Evolutionary conservation across 805 yeast genomes (phyloP), one percentile per base, ranked within the genome.

Genomic region (Kurtzmaniella fragi): DNA sequence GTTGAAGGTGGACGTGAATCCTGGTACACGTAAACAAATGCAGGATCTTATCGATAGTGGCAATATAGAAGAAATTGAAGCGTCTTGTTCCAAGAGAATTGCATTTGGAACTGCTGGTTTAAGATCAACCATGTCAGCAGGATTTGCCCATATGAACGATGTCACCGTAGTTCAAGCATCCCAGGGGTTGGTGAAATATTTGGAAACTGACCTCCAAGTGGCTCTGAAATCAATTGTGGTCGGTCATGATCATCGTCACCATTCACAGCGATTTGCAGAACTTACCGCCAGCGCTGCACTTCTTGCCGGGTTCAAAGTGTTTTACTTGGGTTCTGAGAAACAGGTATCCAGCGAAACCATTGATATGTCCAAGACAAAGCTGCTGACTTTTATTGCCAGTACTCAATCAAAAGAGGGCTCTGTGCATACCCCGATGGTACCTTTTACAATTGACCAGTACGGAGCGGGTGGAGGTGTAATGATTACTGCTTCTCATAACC

Each of bases 31-130:
- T 34, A 44, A 64, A 4, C 84, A 86, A 54, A 79, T 87, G 29
- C 43, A 53, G 14, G 49, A 56, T 1, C 67, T 86, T 5, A 67
- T 70, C 11, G 52, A 54, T 1, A 42, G 46, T 0, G 47, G 59
- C 2, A 54, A 78, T 42, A 60, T 63, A 48, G 59, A 52, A 0
- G 77, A 66, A 38, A 64, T 88, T 29, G 76, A 74, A 33, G 54
- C 55, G 29, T 67, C 84, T 37, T 65, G 88, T 25, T 53, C 73
- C 32, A 48, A 53, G n/a, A 62, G 96, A 38, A 82, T 90, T 20
- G 65, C 79, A 10, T 91, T 91, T 60, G 98, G 98, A 0, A 91
- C 98, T 0, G 96, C 98, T 2, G 98, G 97, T 0, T 73, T 93
- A 35, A 69, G 99, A 20, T 77, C 95, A 2, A 65, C 71, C 16